Percentiles rank a stretch among this genome's conserved stretches.
phyloP scores from a whole-genome alignment of 73 alveolate species.

The Uronychia binucleata region DNA sequence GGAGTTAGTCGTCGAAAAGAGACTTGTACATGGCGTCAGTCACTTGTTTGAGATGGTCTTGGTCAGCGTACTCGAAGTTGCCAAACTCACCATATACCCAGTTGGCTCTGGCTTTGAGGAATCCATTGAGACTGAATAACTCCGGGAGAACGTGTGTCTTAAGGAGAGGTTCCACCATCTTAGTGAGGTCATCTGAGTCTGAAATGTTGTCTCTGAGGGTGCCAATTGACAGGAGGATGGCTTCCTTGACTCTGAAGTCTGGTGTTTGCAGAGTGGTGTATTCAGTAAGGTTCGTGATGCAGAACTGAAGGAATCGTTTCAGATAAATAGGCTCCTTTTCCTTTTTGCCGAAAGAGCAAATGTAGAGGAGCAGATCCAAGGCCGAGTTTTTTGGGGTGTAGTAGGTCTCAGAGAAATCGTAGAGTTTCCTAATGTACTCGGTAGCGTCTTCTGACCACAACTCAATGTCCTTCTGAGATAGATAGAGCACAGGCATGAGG shows the following conservation, averaged over 20 bases:
- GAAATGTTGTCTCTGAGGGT: conserved; percentile 23
- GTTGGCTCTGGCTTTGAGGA: conserved; percentile 79
- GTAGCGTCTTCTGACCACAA: conserved; percentile 72
- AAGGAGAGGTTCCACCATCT: conserved; percentile 49
- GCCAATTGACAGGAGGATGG: conserved; percentile 55
- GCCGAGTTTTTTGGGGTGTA: conserved; percentile 51
- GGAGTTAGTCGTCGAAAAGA: conserved; percentile 64
- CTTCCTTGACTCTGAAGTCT: conserved; percentile 63
- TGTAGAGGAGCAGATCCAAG: conserved; percentile 40
- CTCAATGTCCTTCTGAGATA: conserved; percentile 66
- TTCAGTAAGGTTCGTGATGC: conserved; percentile 28
- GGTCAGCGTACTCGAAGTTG: conserved; percentile 50
- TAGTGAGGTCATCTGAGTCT: conserved; percentile 23
- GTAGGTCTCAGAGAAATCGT: conserved; percentile 64
- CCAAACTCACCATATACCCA: conserved; percentile 85
- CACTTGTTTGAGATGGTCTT: conserved; percentile 39
- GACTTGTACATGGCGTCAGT: conserved; percentile 42
- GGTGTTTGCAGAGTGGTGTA: conserved; percentile 19
- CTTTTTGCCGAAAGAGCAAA: conserved; percentile 12
- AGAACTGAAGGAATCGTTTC: conserved; percentile 46
- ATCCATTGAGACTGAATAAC: conserved; percentile 61
- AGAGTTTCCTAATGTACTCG: conserved; percentile 73
- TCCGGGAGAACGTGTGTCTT: conserved; percentile 71
- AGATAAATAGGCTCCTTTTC: conserved; percentile 48
- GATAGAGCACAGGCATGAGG: conserved; percentile 56